phyloP scores from a whole-genome alignment of 2,329 filamentous ascomycete species.

The Ambrosiella beaveri region DNA sequence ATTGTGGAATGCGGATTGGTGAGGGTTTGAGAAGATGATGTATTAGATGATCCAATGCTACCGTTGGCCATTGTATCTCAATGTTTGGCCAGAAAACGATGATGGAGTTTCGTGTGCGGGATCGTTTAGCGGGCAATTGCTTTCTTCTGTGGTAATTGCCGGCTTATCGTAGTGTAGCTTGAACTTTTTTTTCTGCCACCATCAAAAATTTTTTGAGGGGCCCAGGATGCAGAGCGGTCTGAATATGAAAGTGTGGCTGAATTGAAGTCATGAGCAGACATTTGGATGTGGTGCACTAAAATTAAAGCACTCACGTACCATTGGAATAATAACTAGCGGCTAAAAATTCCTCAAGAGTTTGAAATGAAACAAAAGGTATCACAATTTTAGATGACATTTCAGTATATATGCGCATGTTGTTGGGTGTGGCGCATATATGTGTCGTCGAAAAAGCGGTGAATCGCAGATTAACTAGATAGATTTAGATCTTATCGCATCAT shows the following conservation, averaged over 20 bases:
- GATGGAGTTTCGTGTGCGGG: too few relatives aligned
- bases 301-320: too few relatives aligned
- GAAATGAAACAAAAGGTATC: not conserved
- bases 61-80: slow-evolving; percentile 14
- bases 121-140: not conserved
- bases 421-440: not conserved
- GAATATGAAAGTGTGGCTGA: slow-evolving; percentile 7
- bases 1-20: slow-evolving; percentile 27
- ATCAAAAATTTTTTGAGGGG: slow-evolving; percentile 10
- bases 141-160: not conserved
- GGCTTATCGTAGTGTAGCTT: slow-evolving; percentile 2
- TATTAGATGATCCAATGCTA: slow-evolving; percentile 34
- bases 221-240: not conserved
- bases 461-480: not conserved
- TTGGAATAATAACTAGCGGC: not conserved
- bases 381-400: not conserved
- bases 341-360: not conserved
- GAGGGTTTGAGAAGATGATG: slow-evolving; percentile 47
- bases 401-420: not conserved
- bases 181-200: slow-evolving; percentile 12
- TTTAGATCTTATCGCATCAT: not conserved
- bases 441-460: not conserved
- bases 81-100: too few relatives aligned
- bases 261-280: not conserved
- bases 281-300: too few relatives aligned